These are phyloP conservation scores for Annulohypoxylon bovei DNA, from an alignment of 495 filamentous ascomycete species.

Conservation along the genomic window DNA sequence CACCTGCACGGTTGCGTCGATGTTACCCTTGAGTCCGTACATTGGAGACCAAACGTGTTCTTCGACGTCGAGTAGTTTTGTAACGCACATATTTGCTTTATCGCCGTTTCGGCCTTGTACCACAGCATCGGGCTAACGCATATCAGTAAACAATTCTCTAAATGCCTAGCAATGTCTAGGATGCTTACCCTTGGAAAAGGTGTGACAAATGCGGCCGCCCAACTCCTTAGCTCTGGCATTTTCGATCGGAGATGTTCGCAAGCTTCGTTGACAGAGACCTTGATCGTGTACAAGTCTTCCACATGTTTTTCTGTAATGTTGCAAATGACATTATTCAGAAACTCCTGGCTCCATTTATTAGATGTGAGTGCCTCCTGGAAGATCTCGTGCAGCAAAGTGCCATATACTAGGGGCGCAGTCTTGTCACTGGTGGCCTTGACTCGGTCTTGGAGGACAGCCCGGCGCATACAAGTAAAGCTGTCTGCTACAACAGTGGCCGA, in stretches of 20 bases:
- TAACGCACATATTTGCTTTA: conserved; percentile 80
- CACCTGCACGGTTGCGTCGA: conserved; percentile 98
- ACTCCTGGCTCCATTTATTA: conserved; percentile 80
- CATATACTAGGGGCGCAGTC: conserved; percentile 82
- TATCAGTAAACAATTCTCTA: conserved; percentile 27
- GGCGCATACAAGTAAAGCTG: conserved; percentile 86
- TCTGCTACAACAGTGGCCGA: conserved; percentile 94
- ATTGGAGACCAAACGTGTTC: conserved; percentile 98
- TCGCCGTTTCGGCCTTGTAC: conserved; percentile 81
- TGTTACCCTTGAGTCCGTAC: conserved; percentile 96
- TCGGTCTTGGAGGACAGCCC: conserved; percentile 91
- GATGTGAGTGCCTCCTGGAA: conserved; percentile 89
- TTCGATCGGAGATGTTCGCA: conserved; percentile 80
- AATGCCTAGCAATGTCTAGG: conserved; percentile 7
- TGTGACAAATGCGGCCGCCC: conserved; percentile 84
- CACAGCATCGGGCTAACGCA: conserved; percentile 68
- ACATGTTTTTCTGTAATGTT: conserved; percentile 74
- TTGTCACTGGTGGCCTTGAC: conserved; percentile 86
- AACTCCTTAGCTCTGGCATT: conserved; percentile 77
- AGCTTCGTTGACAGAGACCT: conserved; percentile 75
- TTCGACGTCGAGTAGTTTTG: conserved; percentile 93
- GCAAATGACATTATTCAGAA: conserved; percentile 70
- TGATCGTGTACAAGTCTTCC: conserved; percentile 86
- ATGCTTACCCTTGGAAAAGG: conserved; percentile 71
- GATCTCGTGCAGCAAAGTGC: conserved; percentile 90